Evolutionary conservation across 805 yeast genomes (phyloP).

Genomic region (Yarrowia osloensis): DNA sequence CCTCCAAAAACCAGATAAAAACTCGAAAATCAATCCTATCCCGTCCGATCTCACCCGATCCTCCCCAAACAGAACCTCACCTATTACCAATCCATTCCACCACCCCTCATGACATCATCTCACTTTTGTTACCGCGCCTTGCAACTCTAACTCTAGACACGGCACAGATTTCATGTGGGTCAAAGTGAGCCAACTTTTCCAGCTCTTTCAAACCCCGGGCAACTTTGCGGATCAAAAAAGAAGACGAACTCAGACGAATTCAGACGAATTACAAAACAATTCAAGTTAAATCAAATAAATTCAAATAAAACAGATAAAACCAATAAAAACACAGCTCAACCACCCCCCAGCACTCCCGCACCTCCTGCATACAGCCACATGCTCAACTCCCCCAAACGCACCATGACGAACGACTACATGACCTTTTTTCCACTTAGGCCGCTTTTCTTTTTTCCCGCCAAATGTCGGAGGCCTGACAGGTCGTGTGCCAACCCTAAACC

Average conservation of each 20-base stretch:
- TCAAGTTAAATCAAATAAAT: not conserved
- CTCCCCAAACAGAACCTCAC: too few species aligned
- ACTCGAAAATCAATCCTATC: too few species aligned
- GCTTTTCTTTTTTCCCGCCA: too few species aligned
- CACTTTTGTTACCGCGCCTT: not conserved
- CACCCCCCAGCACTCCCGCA: not conserved
- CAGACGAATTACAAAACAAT: not conserved
- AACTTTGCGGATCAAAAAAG: not conserved
- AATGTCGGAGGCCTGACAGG: not conserved
- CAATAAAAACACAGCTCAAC: not conserved
- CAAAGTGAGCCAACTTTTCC: constrained; percentile 28
- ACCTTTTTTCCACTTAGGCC: too few species aligned
- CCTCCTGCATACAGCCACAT: not conserved
- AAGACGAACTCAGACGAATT: too few species aligned
- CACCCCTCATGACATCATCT: constrained; percentile 9
- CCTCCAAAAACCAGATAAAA: too few species aligned
- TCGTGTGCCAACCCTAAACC: not conserved
- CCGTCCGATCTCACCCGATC: too few species aligned
- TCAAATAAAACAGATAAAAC: not conserved
- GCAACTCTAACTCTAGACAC: not conserved
- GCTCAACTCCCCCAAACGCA: not conserved
- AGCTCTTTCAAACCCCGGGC: constrained; percentile 6
- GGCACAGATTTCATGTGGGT: not conserved
- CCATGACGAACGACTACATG: not conserved
- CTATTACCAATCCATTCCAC: too few species aligned